These are phyloP conservation scores for Fusarium kyushuense DNA, from an alignment of 2,329 filamentous ascomycete species.

Conservation along the genomic window DNA sequence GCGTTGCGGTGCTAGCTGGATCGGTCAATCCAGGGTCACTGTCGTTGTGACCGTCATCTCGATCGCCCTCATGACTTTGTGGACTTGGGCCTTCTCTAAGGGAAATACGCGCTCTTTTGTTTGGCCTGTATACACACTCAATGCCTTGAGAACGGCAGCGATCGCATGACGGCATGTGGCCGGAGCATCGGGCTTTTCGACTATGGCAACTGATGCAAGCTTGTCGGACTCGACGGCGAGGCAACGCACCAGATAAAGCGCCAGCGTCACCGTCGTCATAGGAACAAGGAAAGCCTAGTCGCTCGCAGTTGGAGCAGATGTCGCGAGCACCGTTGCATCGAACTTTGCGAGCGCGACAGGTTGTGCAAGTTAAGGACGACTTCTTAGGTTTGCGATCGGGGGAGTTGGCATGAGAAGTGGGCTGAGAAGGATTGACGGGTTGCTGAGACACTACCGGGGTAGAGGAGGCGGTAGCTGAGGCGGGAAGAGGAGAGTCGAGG, in stretches of 20 bases:
- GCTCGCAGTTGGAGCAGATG: slow-evolving; percentile 69
- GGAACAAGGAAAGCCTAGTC: slow-evolving; percentile 68
- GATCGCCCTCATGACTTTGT: slow-evolving; percentile 53
- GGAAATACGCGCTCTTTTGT: slow-evolving; percentile 56
- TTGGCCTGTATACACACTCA: slow-evolving; percentile 66
- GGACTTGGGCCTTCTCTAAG: slow-evolving; percentile 48
- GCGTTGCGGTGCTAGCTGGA: slow-evolving; percentile 50
- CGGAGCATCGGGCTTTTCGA: slow-evolving; percentile 69
- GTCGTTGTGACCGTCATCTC: slow-evolving; percentile 52
- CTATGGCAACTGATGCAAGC: slow-evolving; percentile 70
- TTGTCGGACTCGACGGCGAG: slow-evolving; percentile 66
- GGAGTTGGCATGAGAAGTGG: slow-evolving; percentile 46
- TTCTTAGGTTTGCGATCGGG: slow-evolving; percentile 56
- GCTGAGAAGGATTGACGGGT: slow-evolving; percentile 36
- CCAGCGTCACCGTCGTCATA: slow-evolving; percentile 63
- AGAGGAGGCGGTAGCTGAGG: slow-evolving; percentile 14
- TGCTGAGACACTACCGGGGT: slow-evolving; percentile 30
- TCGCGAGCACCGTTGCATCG: slow-evolving; percentile 67
- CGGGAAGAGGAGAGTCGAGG: slow-evolving; percentile 45
- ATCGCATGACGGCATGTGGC: slow-evolving; percentile 67
- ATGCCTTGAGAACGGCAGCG: slow-evolving; percentile 63
- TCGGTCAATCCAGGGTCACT: slow-evolving; percentile 54
- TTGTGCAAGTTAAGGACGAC: slow-evolving; percentile 64
- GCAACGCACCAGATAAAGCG: slow-evolving; percentile 59
- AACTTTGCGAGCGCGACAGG: slow-evolving; percentile 68